Percentiles rank a stretch among this genome's conserved stretches.
These are phyloP conservation scores for Globisporangium ultimum DNA, from an alignment of 352 stramenopile species.

Conservation along the genomic window DNA sequence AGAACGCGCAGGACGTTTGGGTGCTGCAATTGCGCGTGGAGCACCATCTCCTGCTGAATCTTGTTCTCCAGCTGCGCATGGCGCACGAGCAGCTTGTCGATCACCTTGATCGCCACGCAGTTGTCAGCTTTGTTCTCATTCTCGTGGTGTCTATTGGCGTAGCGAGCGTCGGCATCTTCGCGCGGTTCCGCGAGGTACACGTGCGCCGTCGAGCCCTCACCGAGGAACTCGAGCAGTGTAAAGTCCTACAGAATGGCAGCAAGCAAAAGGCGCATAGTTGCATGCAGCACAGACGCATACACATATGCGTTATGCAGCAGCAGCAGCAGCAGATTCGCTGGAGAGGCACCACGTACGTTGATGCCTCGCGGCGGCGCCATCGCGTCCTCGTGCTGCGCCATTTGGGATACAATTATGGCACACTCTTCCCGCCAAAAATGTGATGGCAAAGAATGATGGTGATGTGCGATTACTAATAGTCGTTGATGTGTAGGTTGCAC, in stretches of 20 bases:
- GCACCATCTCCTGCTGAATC: slow-evolving; percentile 64
- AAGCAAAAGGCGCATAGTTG: background rate
- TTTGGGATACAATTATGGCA: too few relatives aligned
- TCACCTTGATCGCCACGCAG: slow-evolving; percentile 78
- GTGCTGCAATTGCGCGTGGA: slow-evolving; percentile 58
- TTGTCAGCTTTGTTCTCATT: slow-evolving; percentile 17
- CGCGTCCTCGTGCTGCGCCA: too few relatives aligned
- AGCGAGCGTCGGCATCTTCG: background rate
- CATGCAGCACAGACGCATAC: background rate
- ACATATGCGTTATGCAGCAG: too few relatives aligned
- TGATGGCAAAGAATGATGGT: too few relatives aligned
- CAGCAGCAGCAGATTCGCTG: too few relatives aligned
- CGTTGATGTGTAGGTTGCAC: too few relatives aligned
- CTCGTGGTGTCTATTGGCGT: background rate
- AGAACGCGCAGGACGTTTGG: slow-evolving; percentile 53
- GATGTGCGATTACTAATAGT: too few relatives aligned
- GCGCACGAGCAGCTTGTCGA: slow-evolving; percentile 72
- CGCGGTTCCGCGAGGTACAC: slow-evolving; percentile 57
- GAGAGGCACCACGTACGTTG: slow-evolving; percentile 1
- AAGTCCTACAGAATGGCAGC: slow-evolving; percentile 35
- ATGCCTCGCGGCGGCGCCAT: background rate
- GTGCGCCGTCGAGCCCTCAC: slow-evolving; percentile 71
- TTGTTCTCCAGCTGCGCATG: slow-evolving; percentile 58
- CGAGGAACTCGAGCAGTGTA: slow-evolving; percentile 67
- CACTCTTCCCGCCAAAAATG: too few relatives aligned